These are phyloP conservation scores for Cutaneotrichosporon sp. DNA, from an alignment of 1,284 basidiomycete genomes.

Conservation along the genomic window DNA sequence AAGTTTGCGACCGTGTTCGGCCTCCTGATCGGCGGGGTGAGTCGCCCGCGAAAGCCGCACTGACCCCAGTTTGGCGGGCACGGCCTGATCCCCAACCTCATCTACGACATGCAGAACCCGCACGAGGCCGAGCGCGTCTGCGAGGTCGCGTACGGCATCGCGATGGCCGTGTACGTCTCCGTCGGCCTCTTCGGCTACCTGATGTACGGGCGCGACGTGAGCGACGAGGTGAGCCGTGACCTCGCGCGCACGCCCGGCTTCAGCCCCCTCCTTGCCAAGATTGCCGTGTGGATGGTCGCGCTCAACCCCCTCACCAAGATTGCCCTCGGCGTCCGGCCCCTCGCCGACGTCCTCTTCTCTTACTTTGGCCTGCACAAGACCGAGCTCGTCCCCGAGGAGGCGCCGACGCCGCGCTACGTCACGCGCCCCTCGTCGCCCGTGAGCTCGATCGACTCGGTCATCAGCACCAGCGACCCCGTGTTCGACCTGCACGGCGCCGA, in stretches of 20 bases:
- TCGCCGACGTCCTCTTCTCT: slow-evolving; percentile 44
- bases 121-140: slow-evolving; percentile 61
- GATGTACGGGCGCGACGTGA: slow-evolving; percentile 83
- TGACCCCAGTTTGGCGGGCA: slow-evolving; percentile 46
- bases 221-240: slow-evolving; percentile 85
- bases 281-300: slow-evolving; percentile 78
- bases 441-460: slow-evolving; percentile 10
- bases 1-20: slow-evolving; percentile 79
- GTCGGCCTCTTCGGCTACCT: slow-evolving; percentile 84
- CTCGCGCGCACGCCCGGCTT: slow-evolving; percentile 75
- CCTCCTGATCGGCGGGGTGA: slow-evolving; percentile 79
- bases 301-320: slow-evolving; percentile 68
- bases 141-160: slow-evolving; percentile 60
- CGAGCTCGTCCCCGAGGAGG: slow-evolving; percentile 36
- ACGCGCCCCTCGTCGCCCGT: slow-evolving; percentile 30
- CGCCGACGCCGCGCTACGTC: slow-evolving; percentile 35
- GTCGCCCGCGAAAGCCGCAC: not conserved
- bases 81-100: slow-evolving; percentile 58
- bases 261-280: slow-evolving; percentile 67
- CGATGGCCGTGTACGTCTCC: slow-evolving; percentile 74
- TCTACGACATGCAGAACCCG: slow-evolving; percentile 86
- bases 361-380: slow-evolving; percentile 44
- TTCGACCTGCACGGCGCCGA: slow-evolving; percentile 10
- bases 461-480: not conserved
- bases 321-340: slow-evolving; percentile 75